Percentiles rank a stretch among this genome's conserved stretches.
Evolutionary conservation across 164 flowering plant genomes (phyloP).

Genomic region (Magnolia sinica): DNA sequence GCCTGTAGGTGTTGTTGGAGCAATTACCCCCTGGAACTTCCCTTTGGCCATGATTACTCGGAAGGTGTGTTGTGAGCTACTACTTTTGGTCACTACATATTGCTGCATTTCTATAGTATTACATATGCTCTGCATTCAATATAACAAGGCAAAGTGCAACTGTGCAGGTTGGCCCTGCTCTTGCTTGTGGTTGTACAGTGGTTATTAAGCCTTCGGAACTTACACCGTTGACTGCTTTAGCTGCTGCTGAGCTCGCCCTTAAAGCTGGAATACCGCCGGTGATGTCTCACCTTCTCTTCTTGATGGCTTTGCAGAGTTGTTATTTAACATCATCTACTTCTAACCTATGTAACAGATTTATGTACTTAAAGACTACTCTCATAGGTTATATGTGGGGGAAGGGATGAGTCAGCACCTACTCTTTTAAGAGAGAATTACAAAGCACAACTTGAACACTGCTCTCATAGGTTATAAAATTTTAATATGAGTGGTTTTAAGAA

Average conservation of each 20-base stretch:
- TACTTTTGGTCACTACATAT: neutral
- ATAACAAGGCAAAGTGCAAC: neutral
- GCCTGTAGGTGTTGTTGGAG: conserved; percentile 99
- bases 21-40: conserved; percentile 97
- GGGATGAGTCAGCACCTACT: no score
- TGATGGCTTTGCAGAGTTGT: neutral
- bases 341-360: neutral
- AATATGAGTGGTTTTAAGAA: no score
- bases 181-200: conserved; percentile 97
- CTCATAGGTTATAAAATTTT: no score
- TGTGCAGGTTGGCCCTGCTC: conserved; percentile 93
- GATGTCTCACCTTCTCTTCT: conserved; percentile 12
- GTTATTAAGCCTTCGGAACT: conserved; percentile 94
- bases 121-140: conserved; percentile 1
- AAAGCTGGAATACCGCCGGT: conserved; percentile 99
- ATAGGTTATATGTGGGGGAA: no score
- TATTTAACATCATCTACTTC: conserved; percentile 8
- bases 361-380: no score
- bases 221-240: conserved; percentile 96
- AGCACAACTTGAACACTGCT: no score
- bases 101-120: neutral
- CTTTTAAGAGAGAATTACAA: no score
- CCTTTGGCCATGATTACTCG: conserved; percentile 99
- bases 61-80: conserved; percentile 46
- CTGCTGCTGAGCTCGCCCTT: conserved; percentile 91